Evolutionary conservation across 352 stramenopile genomes (phyloP).

Genomic region (Phytophthora syringae): DNA sequence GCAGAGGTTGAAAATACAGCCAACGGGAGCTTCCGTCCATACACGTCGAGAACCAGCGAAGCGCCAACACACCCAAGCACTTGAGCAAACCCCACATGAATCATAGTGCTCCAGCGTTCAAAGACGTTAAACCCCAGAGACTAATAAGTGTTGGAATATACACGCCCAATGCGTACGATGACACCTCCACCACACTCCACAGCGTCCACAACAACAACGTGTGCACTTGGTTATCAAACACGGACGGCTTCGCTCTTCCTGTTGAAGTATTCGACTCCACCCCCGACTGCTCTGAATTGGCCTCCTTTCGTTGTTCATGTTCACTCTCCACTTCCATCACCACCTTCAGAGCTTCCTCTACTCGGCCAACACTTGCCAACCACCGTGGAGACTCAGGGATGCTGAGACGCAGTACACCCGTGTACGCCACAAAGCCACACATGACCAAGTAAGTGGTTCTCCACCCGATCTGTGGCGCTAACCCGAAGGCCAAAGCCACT

Average conservation of each 20-base stretch:
- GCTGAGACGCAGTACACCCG: conserved; percentile 24
- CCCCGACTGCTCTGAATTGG: neutral
- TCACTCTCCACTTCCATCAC: conserved; percentile 23
- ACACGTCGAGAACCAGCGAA: conserved; percentile 17
- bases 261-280: neutral
- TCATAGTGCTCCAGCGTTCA: conserved; percentile 28
- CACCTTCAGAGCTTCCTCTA: conserved; percentile 32
- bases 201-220: conserved; percentile 22
- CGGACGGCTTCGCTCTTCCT: neutral
- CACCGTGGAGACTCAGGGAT: conserved; percentile 57
- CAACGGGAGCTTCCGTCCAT: conserved; percentile 26
- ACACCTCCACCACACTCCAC: conserved; percentile 29
- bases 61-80: conserved; percentile 32
- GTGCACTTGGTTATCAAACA: neutral
- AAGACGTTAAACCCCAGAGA: conserved; percentile 46
- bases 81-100: conserved; percentile 27
- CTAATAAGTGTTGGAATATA: conserved; percentile 43
- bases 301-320: conserved; percentile 6
- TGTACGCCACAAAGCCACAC: conserved; percentile 35
- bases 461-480: conserved; percentile 42
- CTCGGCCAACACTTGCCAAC: conserved; percentile 39
- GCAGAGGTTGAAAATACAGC: conserved; percentile 18
- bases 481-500: conserved; percentile 36
- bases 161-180: conserved; percentile 28
- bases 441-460: conserved; percentile 38